Percentiles rank a stretch among this genome's conserved stretches.
Conservation (phyloP, 495 filamentous ascomycete species). For the Immersiella caudata region DNA sequence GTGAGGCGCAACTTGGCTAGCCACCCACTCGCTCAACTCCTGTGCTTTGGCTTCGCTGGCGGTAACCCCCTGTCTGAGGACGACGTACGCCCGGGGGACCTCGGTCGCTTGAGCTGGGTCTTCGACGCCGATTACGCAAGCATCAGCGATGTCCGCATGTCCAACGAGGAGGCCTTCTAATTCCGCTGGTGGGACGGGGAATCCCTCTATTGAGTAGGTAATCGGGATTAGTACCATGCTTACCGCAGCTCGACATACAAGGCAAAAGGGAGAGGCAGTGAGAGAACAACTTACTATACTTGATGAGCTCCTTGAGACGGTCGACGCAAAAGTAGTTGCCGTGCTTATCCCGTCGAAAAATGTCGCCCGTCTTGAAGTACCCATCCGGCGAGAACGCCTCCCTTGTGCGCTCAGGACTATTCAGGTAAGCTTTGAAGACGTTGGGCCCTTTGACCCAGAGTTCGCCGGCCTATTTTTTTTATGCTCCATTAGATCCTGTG, state of each 20-base stretch:
- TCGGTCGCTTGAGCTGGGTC: constrained; percentile 72
- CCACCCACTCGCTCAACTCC: constrained; percentile 67
- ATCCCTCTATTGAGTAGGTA: constrained; percentile 61
- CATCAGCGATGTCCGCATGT: constrained; percentile 76
- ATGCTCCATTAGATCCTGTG: not conserved
- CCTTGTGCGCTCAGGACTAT: constrained; percentile 64
- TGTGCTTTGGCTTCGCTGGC: constrained; percentile 56
- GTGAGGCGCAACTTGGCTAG: constrained; percentile 46
- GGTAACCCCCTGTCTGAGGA: constrained; percentile 58
- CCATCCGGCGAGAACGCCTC: constrained; percentile 70
- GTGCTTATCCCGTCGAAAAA: constrained; percentile 59
- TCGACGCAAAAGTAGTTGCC: constrained; percentile 69
- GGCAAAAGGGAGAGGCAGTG: not conserved
- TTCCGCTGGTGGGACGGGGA: constrained; percentile 87
- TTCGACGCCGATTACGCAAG: constrained; percentile 82
- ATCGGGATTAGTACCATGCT: not conserved
- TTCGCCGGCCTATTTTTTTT: constrained; percentile 58
- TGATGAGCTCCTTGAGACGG: constrained; percentile 89
- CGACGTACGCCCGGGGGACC: constrained; percentile 81
- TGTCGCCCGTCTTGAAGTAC: constrained; percentile 84
- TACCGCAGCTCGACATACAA: not conserved
- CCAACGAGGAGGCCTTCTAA: constrained; percentile 76
- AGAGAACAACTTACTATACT: constrained; percentile 62
- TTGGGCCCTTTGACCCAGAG: constrained; percentile 79
- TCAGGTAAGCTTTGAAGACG: constrained; percentile 77